Evolutionary conservation across 805 yeast genomes (phyloP), one percentile per base, ranked within the genome.

Genomic region (Metschnikowia amazonensis): DNA sequence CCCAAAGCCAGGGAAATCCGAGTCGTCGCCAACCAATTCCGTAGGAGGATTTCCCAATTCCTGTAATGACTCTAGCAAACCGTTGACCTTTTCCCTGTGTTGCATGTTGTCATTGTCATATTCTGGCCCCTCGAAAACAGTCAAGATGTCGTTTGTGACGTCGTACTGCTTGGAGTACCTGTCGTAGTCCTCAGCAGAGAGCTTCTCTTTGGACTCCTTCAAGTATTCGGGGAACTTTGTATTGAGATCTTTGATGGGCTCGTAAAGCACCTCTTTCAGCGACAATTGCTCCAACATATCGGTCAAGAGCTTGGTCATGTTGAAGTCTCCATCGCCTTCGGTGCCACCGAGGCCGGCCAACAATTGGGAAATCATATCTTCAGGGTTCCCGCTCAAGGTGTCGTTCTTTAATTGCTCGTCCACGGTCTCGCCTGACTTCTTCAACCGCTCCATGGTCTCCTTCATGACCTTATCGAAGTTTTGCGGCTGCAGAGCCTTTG

Each of bases 211-310:
- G 51, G 85, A 75, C 39, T 76, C 77, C 36, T 67, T 65, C 50
- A 92, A 71, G 83, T 87, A 92, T 23, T 64, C 75, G 2, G 89
- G 86, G 61, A 82, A 88, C 59, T 86, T 87, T 10, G 70, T 66
- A 52, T 82, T 79, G 61, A 90, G 74, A 49, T 89, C 96, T 58
- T 83, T 85, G 66, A 92, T 75, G 2, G 98, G 97, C 55, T 85
- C 95, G 60, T 87, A 90, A 31, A 92, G 72, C 17, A 90, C 86
- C 46, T 84, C 90, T 59, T 89, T 92, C 4, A 94, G 80, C 6
- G 94, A 79, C 62, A 92, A 75, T 60, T 89, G 92, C 50, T 81
- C 83, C 57, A 92, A 72, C 81, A 92, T 81, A 30, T 86, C 88
- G 16, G 74, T 76, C 49, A 88, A 66, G 39, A 88, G 66, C 48